phyloP scores from a whole-genome alignment of 1,139 yeast genomes.

The Arxiozyma telluris region DNA sequence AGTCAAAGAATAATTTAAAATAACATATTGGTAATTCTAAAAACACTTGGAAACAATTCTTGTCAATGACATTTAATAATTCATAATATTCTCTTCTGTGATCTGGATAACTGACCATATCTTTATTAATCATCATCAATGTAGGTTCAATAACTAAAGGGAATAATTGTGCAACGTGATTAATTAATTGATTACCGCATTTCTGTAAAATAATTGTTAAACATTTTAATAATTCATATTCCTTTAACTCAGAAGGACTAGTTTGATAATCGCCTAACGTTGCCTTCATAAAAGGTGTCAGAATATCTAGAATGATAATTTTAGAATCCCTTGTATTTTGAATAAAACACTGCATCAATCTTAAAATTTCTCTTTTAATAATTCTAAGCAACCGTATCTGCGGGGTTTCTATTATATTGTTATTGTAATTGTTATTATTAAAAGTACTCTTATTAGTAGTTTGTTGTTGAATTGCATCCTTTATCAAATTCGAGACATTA shows the following conservation, averaged over 20 bases:
- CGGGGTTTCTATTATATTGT: background rate
- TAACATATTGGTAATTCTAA: conserved; percentile 80
- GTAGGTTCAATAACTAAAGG: conserved; percentile 90
- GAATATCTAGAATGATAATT: conserved; percentile 68
- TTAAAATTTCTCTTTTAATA: conserved; percentile 83
- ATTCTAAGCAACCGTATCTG: conserved; percentile 77
- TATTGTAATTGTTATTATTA: conserved; percentile 34
- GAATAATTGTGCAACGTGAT: conserved; percentile 72
- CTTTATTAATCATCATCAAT: conserved; percentile 78
- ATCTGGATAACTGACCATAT: conserved; percentile 91
- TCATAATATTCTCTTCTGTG: conserved; percentile 93
- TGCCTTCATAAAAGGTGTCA: conserved; percentile 71
- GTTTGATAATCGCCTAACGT: conserved; percentile 81
- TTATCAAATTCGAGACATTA: conserved; percentile 76
- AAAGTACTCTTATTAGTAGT: conserved; percentile 41
- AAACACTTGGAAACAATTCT: conserved; percentile 74
- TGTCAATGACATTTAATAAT: conserved; percentile 73
- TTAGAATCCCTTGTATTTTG: conserved; percentile 67
- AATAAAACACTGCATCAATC: conserved; percentile 76
- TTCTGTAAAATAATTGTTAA: conserved; percentile 51
- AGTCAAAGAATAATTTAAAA: conserved; percentile 80
- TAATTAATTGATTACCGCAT: conserved; percentile 82
- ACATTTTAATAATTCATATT: conserved; percentile 90
- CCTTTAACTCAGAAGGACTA: conserved; percentile 89
- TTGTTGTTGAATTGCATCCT: conserved; percentile 48